Base-by-base conservation (phyloP, 2,329 filamentous ascomycete genomes). In the Ophiostoma ulmi region DNA sequence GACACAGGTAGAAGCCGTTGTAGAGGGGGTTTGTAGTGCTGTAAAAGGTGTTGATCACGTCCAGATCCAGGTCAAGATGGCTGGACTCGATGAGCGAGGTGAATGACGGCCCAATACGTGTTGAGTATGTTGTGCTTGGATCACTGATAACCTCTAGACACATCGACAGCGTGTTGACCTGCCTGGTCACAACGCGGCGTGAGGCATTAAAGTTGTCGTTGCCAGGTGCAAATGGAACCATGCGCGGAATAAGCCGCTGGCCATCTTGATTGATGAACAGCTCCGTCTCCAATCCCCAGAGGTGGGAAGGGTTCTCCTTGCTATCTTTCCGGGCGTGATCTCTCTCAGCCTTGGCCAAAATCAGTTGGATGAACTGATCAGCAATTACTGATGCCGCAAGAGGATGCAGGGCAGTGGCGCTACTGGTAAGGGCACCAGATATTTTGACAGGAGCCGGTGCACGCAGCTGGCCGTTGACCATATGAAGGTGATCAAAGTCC, bases 151-250 rank as follows among this genome's bases (percentile, higher is more conserved):
- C 67, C 65, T 78, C 75, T 2, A 82, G 75, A 10, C 72, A 69
- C 0, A 75, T 74, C n/a, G 76, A 75, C 5, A 80, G 75, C 0
- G 78, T 80, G 71, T 81, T 80, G 35, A 78, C 67, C 0, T 72
- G 71, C 2, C 72, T 75, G 0, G 77, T 73, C 10, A 83, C 77
- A 1, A 79, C 70, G 7, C 81, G 77, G 8, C 81, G 78, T 1
- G 77, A 69, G 1, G 81, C 77, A 68, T 82, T 83, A 67, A 78
- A 74, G 0, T 80, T 76, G 55, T 80, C 76, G 70, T 82, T 83
- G 6, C 75, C 79, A 1, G 76, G 70, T 58, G 78, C 77, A 74
- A 79, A 80, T 0, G 82, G 80, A 1, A 82, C 22, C 3, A 83
- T 75, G 0, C 82, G 80, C 0, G 81, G 79, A 2, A 83, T 75